Evolutionary conservation across 176 grass and related monocot species (phyloP).

Genomic region (Cocos nucifera): DNA sequence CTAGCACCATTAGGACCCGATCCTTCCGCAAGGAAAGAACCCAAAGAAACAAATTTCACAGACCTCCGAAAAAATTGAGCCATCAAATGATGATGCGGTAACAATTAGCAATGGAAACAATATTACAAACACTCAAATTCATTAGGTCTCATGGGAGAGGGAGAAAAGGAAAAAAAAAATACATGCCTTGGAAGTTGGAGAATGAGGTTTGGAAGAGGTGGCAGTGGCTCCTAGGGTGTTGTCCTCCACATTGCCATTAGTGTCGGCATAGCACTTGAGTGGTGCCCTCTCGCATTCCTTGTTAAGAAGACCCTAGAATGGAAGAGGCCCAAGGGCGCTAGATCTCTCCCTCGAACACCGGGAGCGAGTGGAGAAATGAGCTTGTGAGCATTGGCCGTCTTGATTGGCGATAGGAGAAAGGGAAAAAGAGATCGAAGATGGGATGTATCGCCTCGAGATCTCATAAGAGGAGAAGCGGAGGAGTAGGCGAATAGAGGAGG

Average conservation of each 20-base stretch:
- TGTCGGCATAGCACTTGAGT: slow-evolving; percentile 6
- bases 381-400: slow-evolving; percentile 8
- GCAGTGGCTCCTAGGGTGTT: slow-evolving; percentile 5
- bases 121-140: too few relatives aligned
- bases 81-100: too few relatives aligned
- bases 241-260: slow-evolving; percentile 12
- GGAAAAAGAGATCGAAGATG: neutral
- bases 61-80: too few relatives aligned
- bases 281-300: slow-evolving; percentile 3
- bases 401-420: neutral
- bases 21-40: too few relatives aligned
- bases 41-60: too few relatives aligned
- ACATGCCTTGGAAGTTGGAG: slow-evolving; percentile 21
- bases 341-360: neutral
- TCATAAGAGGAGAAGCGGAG: too few relatives aligned
- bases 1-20: too few relatives aligned
- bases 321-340: slow-evolving; percentile 7
- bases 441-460: too few relatives aligned
- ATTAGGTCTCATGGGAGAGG: too few relatives aligned
- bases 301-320: slow-evolving; percentile 8
- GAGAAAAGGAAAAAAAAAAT: neutral
- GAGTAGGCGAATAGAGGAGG: too few relatives aligned
- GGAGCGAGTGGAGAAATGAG: slow-evolving; percentile 2
- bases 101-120: too few relatives aligned
- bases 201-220: neutral